Conservation (phyloP, 2,329 filamentous ascomycete species). For the Epichloe uncinata region DNA sequence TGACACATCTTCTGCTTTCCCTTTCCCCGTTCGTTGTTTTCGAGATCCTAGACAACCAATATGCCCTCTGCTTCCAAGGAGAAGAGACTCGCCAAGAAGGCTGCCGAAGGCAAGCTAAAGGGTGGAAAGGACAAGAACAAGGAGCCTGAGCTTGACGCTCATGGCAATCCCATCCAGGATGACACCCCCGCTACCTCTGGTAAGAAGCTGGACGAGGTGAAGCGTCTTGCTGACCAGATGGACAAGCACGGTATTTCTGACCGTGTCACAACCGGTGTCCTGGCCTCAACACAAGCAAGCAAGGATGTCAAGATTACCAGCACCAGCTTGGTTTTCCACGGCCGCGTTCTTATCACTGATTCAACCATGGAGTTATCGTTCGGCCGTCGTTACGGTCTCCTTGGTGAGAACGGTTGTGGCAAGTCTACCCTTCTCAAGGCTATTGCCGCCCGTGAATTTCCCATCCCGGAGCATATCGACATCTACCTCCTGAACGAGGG, state of each 20-base stretch:
- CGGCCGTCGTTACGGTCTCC: slow-evolving; percentile 81
- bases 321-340: slow-evolving; percentile 90
- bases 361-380: slow-evolving; percentile 87
- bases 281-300: slow-evolving; percentile 71
- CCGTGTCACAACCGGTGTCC: slow-evolving; percentile 93
- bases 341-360: slow-evolving; percentile 89
- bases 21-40: slow-evolving; percentile 5
- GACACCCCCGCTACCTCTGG: slow-evolving; percentile 57
- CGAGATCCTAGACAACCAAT: slow-evolving; percentile 18
- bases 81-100: slow-evolving; percentile 59
- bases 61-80: slow-evolving; percentile 61
- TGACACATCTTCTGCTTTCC: background rate
- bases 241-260: slow-evolving; percentile 94
- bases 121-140: slow-evolving; percentile 62
- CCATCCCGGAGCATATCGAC: slow-evolving; percentile 91
- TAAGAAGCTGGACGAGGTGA: slow-evolving; percentile 66
- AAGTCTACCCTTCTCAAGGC: slow-evolving; percentile 95
- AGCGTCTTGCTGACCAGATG: slow-evolving; percentile 82
- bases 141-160: slow-evolving; percentile 50
- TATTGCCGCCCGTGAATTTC: slow-evolving; percentile 86
- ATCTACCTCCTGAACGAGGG: slow-evolving; percentile 98
- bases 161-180: slow-evolving; percentile 40
- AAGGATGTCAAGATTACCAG: slow-evolving; percentile 97
- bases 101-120: slow-evolving; percentile 66
- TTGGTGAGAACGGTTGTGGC: slow-evolving; percentile 98